phyloP scores from a whole-genome alignment of 2,329 filamentous ascomycete genomes.

The Neofusicoccum laricinum region DNA sequence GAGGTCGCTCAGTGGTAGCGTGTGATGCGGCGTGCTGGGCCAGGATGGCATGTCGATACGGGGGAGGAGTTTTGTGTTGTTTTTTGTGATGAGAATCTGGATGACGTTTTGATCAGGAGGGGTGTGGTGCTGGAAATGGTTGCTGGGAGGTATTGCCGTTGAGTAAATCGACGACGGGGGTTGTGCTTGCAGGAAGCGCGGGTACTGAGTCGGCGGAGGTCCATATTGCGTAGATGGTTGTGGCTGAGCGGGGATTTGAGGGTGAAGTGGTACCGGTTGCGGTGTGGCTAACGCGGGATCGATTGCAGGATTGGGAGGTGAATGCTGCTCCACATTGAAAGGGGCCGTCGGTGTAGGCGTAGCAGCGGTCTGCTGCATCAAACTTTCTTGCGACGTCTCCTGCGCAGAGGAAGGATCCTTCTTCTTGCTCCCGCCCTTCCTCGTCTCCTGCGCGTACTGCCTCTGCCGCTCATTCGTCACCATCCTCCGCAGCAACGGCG shows the following conservation, averaged over 20 bases:
- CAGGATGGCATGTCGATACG: conserved; percentile 12
- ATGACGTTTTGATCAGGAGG: conserved; percentile 12
- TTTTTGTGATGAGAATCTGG: conserved; percentile 9
- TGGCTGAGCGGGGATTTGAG: background rate
- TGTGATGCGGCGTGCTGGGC: conserved; percentile 14
- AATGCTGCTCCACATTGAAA: conserved; percentile 19
- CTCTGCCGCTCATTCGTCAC: conserved; percentile 60
- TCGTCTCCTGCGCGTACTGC: conserved; percentile 55
- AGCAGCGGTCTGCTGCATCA: background rate
- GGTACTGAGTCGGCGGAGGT: conserved; percentile 4
- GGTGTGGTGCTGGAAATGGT: background rate
- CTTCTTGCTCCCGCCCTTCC: conserved; percentile 44
- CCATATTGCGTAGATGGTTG: background rate
- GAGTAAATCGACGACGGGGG: background rate
- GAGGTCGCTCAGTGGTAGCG: conserved; percentile 1
- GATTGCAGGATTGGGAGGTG: conserved; percentile 8
- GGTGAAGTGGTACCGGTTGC: background rate
- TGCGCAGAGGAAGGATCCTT: conserved; percentile 22
- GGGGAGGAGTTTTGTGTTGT: conserved; percentile 14
- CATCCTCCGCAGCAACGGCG: conserved; percentile 56
- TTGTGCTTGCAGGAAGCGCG: background rate
- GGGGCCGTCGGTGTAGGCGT: background rate
- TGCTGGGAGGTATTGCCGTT: background rate
- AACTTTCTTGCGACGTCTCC: conserved; percentile 1
- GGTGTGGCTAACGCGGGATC: background rate